A percentile compares a stretch with the other conserved stretches of the same genome.
Conservation (phyloP, 2,329 filamentous ascomycete genomes). For the Fusarium sp. region DNA sequence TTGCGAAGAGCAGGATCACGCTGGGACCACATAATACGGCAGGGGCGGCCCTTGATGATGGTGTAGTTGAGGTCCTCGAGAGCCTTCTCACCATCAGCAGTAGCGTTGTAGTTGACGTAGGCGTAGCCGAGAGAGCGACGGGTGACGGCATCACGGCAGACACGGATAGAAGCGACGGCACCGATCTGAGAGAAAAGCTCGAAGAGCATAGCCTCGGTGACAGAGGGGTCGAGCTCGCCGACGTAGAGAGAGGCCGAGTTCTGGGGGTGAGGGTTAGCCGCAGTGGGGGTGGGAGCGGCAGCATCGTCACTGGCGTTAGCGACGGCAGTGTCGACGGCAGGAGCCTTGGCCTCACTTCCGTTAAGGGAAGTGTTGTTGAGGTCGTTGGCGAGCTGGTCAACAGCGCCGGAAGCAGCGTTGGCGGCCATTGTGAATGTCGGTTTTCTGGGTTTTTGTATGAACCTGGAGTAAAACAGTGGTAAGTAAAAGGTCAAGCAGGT, state of each 20-base stretch:
- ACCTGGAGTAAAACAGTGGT: conserved; percentile 25
- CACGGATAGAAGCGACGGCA: conserved; percentile 98
- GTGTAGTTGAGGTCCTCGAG: conserved; percentile 99
- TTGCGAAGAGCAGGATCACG: conserved; percentile 98
- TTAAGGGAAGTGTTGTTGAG: conserved; percentile 78
- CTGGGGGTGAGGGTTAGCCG: conserved; percentile 81
- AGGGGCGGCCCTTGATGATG: conserved; percentile 96
- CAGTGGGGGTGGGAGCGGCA: conserved; percentile 76
- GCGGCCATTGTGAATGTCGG: conserved; percentile 66
- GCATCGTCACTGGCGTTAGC: conserved; percentile 64
- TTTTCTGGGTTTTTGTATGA: conserved; percentile 27
- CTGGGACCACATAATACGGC: conserved; percentile 99
- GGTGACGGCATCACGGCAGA: conserved; percentile 98
- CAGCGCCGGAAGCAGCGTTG: conserved; percentile 68
- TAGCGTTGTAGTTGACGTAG: conserved; percentile 99
- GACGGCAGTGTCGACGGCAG: conserved; percentile 81
- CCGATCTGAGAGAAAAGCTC: conserved; percentile 99
- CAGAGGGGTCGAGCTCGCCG: conserved; percentile 95
- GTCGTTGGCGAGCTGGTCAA: conserved; percentile 84
- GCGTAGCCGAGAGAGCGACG: conserved; percentile 98
- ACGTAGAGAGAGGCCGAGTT: conserved; percentile 99
- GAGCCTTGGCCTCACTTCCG: conserved; percentile 72
- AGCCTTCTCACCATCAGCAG: conserved; percentile 94
- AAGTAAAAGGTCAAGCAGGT: conserved; percentile 28
- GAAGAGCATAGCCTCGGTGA: conserved; percentile 99